These are phyloP conservation scores for Coemansia sp. DNA, from an alignment of 192 early-diverging fungal genomes.

Conservation along the genomic window DNA sequence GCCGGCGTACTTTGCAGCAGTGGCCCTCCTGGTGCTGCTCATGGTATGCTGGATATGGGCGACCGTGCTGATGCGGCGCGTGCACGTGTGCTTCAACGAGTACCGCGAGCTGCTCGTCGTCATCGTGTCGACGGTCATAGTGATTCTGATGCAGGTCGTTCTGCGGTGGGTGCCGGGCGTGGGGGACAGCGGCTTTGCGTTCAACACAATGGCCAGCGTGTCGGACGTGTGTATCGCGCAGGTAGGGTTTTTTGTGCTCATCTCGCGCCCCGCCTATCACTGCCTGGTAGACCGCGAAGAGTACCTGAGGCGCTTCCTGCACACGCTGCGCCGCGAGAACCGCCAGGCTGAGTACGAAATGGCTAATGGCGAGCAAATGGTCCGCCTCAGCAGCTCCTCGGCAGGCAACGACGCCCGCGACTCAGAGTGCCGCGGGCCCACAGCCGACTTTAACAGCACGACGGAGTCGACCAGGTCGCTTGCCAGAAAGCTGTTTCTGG, in stretches of 20 bases:
- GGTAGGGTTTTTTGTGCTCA: constrained; percentile 15
- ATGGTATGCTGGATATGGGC: constrained; percentile 12
- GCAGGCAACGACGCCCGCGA: constrained; percentile 1
- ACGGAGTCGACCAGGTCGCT: constrained; percentile 18
- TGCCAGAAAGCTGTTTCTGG: constrained; percentile 10
- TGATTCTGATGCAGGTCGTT: constrained; percentile 21
- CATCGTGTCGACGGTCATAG: constrained; percentile 8
- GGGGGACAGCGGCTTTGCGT: constrained; percentile 23
- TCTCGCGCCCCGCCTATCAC: constrained; percentile 22
- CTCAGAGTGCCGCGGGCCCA: no score
- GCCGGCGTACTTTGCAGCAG: constrained; percentile 30
- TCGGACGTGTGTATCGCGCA: constrained; percentile 20
- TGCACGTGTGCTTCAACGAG: constrained; percentile 34
- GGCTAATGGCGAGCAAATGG: constrained; percentile 18
- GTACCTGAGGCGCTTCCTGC: constrained; percentile 22
- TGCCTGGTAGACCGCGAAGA: constrained; percentile 12
- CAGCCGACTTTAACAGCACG: no score
- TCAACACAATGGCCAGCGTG: constrained; percentile 27
- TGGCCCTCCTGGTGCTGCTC: constrained; percentile 14
- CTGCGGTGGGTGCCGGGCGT: constrained; percentile 31
- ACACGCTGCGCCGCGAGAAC: constrained; percentile 20
- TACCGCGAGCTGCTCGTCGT: constrained; percentile 26
- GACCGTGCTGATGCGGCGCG: constrained; percentile 9
- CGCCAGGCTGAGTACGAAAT: constrained; percentile 26
- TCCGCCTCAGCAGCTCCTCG: constrained; percentile 10